Percentiles rank a stretch among this genome's conserved stretches.
Evolutionary conservation across 148 eudicot genomes (phyloP).

Genomic region (Spergularia bocconei): DNA sequence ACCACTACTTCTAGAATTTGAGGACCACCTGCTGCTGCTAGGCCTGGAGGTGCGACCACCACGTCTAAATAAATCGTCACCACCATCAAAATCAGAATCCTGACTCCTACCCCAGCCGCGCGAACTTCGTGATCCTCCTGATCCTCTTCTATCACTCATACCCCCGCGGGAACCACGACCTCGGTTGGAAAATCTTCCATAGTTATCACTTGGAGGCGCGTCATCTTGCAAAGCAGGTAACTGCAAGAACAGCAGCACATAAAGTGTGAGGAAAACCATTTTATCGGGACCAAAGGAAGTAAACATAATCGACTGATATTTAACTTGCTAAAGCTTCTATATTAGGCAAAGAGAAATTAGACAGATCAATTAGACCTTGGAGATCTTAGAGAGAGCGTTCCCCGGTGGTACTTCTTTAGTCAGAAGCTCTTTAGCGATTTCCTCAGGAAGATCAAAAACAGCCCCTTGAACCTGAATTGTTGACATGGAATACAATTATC

Average conservation of each 20-base stretch:
- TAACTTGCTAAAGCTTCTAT: background rate
- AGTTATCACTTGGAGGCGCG: constrained; percentile 73
- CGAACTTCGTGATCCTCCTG: constrained; percentile 46
- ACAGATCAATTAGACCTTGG: constrained; percentile 48
- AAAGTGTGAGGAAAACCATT: constrained; percentile 1
- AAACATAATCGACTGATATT: background rate
- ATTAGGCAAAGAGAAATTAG: background rate
- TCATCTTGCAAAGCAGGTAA: constrained; percentile 96
- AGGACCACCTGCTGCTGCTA: constrained; percentile 46
- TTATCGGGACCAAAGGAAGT: background rate
- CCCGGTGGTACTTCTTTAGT: constrained; percentile 78
- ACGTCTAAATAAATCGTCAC: constrained; percentile 35
- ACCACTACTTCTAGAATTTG: constrained; percentile 46
- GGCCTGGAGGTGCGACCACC: constrained; percentile 46
- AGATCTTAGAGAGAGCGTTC: constrained; percentile 67
- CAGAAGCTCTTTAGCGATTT: constrained; percentile 76
- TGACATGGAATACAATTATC: constrained; percentile 1
- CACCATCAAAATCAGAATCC: constrained; percentile 31
- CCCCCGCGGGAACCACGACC: constrained; percentile 58
- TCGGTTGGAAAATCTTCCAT: constrained; percentile 73
- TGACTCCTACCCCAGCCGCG: constrained; percentile 52
- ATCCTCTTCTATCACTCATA: constrained; percentile 32
- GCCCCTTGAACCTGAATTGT: constrained; percentile 78
- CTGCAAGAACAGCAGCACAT: constrained; percentile 40
- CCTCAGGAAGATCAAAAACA: constrained; percentile 98